These are phyloP conservation scores for Sporothrix brasiliensis DNA, from an alignment of 2,329 filamentous ascomycete species.

Conservation along the genomic window DNA sequence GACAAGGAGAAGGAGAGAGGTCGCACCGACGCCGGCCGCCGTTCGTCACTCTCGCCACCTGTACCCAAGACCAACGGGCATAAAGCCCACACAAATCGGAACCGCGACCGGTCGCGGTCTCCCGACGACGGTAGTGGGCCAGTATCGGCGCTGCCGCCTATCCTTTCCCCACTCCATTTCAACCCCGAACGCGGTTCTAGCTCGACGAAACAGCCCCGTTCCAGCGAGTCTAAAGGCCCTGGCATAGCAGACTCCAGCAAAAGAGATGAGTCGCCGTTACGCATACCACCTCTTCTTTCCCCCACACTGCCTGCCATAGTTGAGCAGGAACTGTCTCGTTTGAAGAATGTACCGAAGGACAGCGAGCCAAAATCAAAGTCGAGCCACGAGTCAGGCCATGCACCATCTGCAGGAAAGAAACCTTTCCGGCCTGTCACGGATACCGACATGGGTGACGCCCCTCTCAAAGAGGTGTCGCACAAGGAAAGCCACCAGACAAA, in stretches of 20 bases:
- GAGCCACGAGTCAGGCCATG: constrained; percentile 42
- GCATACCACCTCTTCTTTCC: constrained; percentile 57
- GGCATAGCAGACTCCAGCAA: constrained; percentile 39
- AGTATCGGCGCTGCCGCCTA: constrained; percentile 52
- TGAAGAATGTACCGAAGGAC: constrained; percentile 42
- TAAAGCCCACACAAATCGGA: constrained; percentile 16
- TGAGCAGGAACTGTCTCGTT: constrained; percentile 51
- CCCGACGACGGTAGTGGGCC: constrained; percentile 45
- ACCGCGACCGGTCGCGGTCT: constrained; percentile 37
- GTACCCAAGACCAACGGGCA: constrained; percentile 25
- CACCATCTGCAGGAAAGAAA: constrained; percentile 45
- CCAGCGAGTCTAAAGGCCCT: neutral
- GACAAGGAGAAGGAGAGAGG: constrained; percentile 27
- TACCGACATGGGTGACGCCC: constrained; percentile 8
- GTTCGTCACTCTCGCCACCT: constrained; percentile 23
- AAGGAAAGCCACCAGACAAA: constrained; percentile 36
- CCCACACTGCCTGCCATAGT: constrained; percentile 59
- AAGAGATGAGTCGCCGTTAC: constrained; percentile 45
- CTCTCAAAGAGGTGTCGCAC: constrained; percentile 5
- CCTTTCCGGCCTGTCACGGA: constrained; percentile 35
- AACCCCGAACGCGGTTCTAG: constrained; percentile 37
- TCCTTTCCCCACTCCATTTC: constrained; percentile 57
- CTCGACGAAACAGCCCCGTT: constrained; percentile 7
- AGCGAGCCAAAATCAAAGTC: constrained; percentile 34
- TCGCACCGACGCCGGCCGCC: constrained; percentile 16